Evolutionary conservation across 192 early-diverging fungal genomes (phyloP).

Genomic region (Linnemannia zychae): DNA sequence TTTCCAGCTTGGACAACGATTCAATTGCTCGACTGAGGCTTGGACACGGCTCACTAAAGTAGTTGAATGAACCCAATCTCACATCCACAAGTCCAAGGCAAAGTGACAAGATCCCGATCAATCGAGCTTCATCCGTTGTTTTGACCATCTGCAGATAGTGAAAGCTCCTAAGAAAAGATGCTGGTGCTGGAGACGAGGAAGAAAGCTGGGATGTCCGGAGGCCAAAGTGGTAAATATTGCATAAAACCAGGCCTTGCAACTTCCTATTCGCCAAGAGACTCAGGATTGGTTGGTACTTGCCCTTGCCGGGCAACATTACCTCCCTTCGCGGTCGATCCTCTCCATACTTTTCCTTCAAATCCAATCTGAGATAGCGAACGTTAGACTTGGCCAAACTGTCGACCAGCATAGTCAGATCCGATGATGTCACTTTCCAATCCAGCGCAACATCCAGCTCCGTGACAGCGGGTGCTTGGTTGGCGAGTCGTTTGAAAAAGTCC

Average conservation of each 20-base stretch:
- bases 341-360: conserved; percentile 6
- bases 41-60: too few species aligned
- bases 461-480: conserved; percentile 1
- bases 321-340: not conserved
- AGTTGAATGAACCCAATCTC: too few species aligned
- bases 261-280: conserved; percentile 10
- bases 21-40: too few species aligned
- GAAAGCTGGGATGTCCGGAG: not conserved
- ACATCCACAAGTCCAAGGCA: too few species aligned
- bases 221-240: not conserved
- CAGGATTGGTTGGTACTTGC: conserved; percentile 14
- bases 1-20: too few species aligned
- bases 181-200: not conserved
- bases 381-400: not conserved
- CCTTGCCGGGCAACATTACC: conserved; percentile 11
- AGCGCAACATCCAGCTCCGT: conserved; percentile 16
- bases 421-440: not conserved
- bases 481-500: conserved; percentile 13
- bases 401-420: conserved; percentile 11
- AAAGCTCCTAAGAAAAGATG: too few species aligned
- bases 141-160: too few species aligned
- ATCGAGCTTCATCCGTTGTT: too few species aligned
- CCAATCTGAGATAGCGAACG: conserved; percentile 1
- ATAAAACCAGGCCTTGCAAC: not conserved
- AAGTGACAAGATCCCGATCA: too few species aligned